These are phyloP conservation scores for Fusarium nurragi DNA, from an alignment of 2,329 filamentous ascomycete species.

Conservation along the genomic window DNA sequence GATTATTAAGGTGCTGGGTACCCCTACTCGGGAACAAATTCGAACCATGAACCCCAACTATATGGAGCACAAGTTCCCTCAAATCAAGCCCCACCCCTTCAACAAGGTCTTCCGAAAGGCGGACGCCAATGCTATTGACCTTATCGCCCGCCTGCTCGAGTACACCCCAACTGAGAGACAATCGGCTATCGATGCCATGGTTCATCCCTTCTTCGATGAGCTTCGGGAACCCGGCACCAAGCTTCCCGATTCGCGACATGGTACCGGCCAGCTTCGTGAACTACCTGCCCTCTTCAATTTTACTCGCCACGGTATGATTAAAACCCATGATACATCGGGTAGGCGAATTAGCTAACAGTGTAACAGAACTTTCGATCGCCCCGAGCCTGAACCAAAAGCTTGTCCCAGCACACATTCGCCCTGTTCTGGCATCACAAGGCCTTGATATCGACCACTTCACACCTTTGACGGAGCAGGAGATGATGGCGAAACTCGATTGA, in stretches of 20 bases:
- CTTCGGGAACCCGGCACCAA: slow-evolving; percentile 89
- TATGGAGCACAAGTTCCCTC: slow-evolving; percentile 99
- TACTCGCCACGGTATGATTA: slow-evolving; percentile 82
- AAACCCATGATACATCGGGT: background rate
- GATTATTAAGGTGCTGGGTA: slow-evolving; percentile 98
- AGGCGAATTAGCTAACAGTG: slow-evolving; percentile 21
- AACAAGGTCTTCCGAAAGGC: slow-evolving; percentile 99
- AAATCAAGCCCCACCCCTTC: slow-evolving; percentile 99
- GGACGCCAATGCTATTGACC: slow-evolving; percentile 88
- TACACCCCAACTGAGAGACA: slow-evolving; percentile 97
- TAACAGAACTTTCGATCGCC: slow-evolving; percentile 91
- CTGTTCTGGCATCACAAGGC: slow-evolving; percentile 77
- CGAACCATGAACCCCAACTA: slow-evolving; percentile 99
- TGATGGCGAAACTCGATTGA: slow-evolving; percentile 98
- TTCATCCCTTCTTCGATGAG: slow-evolving; percentile 98
- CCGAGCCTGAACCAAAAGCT: slow-evolving; percentile 87
- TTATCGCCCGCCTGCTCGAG: slow-evolving; percentile 92
- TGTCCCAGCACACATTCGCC: slow-evolving; percentile 83
- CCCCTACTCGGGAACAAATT: slow-evolving; percentile 96
- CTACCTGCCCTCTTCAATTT: slow-evolving; percentile 93
- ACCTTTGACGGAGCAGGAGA: slow-evolving; percentile 90
- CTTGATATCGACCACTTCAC: slow-evolving; percentile 95
- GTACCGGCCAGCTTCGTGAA: slow-evolving; percentile 80
- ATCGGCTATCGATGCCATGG: slow-evolving; percentile 94
- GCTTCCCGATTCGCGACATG: slow-evolving; percentile 92